Base-by-base conservation (phyloP, 2,329 filamentous ascomycete species). In the Thyridium curvatum region DNA sequence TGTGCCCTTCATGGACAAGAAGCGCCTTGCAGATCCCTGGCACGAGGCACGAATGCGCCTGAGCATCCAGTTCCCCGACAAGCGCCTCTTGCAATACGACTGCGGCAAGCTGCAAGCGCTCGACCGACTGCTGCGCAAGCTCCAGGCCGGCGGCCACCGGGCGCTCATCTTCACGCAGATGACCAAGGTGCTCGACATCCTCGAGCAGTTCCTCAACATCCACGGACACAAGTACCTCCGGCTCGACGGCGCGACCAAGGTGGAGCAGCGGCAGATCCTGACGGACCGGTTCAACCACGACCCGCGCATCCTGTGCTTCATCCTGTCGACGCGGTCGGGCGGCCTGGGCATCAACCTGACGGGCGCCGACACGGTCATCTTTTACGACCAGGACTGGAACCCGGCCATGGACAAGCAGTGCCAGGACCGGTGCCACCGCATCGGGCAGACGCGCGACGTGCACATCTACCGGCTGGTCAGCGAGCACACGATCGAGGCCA, bases 341-440 rank as follows among this genome's bases (percentile, higher is more conserved):
- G 93, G 93, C 40, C 71, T 98, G 1, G 93, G 93, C 41, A 94
- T 98, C 67, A 98, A 98, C 53, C 72, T 98, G 32, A 97, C 91
- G 0, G 93, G 93, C 35, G 93, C 93, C 5, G 93, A 97, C 59
- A 95, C 90, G 0, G 93, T 98, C 52, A 96, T 98, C 49, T 98
- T 98, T 62, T 98, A 97, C 63, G 93, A 98, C 55, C 82, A 97
- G 43, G 93, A 98, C 59, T 98, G 94, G 94, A 98, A 98, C 53
- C 93, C 93, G 0, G 93, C 94, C 37, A 98, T 98, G 93, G 93
- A 98, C 68, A 95, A 95, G 62, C 93, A 98, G 62, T 98, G 93
- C 54, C 94, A 98, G 64, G 94, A 98, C 59, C 80, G 93, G 52
- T 94, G 88, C 53, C 93, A 98, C 65, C 87, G 93, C 48, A 98